Evolutionary conservation across 2,329 filamentous ascomycete species (phyloP), one percentile per base, ranked within the genome.

Genomic region (Trichoderma polysporum): DNA sequence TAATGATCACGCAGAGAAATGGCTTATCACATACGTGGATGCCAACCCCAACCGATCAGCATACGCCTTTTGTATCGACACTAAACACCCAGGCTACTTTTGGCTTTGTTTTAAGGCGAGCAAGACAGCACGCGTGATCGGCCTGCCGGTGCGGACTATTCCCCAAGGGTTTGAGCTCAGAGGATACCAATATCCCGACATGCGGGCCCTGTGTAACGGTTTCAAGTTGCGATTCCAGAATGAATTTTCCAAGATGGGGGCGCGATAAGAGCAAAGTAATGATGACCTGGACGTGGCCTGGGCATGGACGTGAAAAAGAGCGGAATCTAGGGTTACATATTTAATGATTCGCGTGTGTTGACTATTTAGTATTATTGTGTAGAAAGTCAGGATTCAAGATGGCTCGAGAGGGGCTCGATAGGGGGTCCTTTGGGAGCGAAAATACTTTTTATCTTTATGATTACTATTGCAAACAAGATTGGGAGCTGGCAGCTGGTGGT

Each of bases 91-190:
- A 0, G 95, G 95, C 37, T 97, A 97, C 82, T 99, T 99, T 81
- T 91, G 89, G 82, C 86, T 99, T 47, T 97, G 93, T 82, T 99
- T 97, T 88, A 98, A 98, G 82, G 92, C 93, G 27, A 94, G 92
- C 69, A 86, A 90, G 72, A 84, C 85, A 57, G 91, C 92, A 2
- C 85, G 84, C 52, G 87, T 94, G 62, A 89, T 91, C 70, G 89
- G 88, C 54, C 94, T 94, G 90, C 88, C 89, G 5, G 92, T 99
- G 70, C 94, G 95, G 73, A 90, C 97, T 41, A 91, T 98, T 19
- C 95, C 95, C 2, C 91, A 96, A 74, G 95, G 92, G 5, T 99
- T 94, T 76, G 93, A 98, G 81, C 85, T 99, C 73, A 89, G 93
- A 80, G 91, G 91, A 71, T 91, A 91, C 71, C 87, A 90, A 61